Base-by-base conservation (phyloP, 1,284 basidiomycete species). In the Dichomitus squalens region DNA sequence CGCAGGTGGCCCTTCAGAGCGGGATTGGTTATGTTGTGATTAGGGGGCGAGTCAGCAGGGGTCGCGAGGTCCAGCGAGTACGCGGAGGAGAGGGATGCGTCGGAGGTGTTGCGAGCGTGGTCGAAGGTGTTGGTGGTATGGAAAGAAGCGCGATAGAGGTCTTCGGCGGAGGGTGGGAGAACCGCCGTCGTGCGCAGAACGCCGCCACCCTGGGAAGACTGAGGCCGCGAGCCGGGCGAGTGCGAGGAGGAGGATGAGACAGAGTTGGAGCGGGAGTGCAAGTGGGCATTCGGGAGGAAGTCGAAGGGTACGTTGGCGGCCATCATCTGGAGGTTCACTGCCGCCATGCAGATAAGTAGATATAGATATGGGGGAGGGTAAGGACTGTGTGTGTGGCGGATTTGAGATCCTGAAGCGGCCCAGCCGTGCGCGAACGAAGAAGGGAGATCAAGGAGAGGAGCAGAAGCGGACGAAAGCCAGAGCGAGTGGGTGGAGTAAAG, bases 191-290 rank as follows among this genome's bases (percentile, higher is more conserved):
- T 79, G 66, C 82, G 80, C 64, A 79, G 73, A 60, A 81, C 58
- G 66, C 73, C 67, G 58, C 55, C 55, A 66, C 86, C 86, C 70
- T 89, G 88, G 64, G 88, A 86, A 57, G 88, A 91, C 65, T 88
- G 86, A 46, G 88, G 88, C 40, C 89, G 82, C 43, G 88, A 90
- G 68, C 79, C 79, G 64, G 86, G 82, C 2, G 87, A 87, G 68
- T 85, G 84, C 53, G 86, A 83, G 57, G 86, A 87, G 53, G 82
- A 79, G 50, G 88, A 90, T 44, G 88, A 88, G 69, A 88, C 81
- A 21, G 90, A 92, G 71, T 80, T 84, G 47, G 90, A 90, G 70
- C 89, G 84, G 38, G 90, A 90, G 71, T 89, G 88, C 60, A 77
- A 76, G 68, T 81, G 79, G 61, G 79, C 82, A 58, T 79, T 72